phyloP scores from a whole-genome alignment of 1,284 basidiomycete species.

The Leccinum fallax region DNA sequence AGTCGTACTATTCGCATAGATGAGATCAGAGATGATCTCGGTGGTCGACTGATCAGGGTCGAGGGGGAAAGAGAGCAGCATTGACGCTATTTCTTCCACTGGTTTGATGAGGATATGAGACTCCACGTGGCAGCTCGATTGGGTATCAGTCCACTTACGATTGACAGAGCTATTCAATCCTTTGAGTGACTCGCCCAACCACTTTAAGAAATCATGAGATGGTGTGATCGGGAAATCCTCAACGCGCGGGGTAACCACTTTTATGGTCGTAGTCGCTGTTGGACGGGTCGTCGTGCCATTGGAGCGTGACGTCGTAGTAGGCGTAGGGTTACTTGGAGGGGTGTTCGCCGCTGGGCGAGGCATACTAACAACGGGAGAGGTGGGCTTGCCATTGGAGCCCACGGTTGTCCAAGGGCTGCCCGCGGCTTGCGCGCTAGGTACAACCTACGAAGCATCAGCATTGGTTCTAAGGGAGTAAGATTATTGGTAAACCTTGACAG shows the following conservation, averaged over 20 bases:
- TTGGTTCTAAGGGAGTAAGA: neutral
- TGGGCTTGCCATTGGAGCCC: conserved; percentile 72
- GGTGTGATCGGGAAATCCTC: conserved; percentile 69
- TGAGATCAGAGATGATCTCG: conserved; percentile 90
- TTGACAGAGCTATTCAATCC: conserved; percentile 84
- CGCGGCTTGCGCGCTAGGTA: conserved; percentile 22
- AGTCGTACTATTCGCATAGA: conserved; percentile 93
- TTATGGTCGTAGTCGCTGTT: conserved; percentile 35
- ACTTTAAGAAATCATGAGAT: conserved; percentile 89
- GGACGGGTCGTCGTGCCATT: conserved; percentile 43
- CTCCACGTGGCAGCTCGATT: conserved; percentile 6
- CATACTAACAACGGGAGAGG: conserved; percentile 33
- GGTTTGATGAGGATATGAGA: conserved; percentile 21
- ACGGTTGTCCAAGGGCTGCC: conserved; percentile 86
- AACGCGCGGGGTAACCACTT: conserved; percentile 46
- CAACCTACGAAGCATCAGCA: conserved; percentile 23
- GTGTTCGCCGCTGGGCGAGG: conserved; percentile 40
- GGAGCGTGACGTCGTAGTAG: conserved; percentile 33
- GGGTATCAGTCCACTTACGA: conserved; percentile 48
- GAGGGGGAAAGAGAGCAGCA: conserved; percentile 88
- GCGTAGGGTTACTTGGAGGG: conserved; percentile 21
- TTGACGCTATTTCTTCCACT: conserved; percentile 94
- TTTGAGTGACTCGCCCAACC: conserved; percentile 87
- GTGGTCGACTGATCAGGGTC: conserved; percentile 81
- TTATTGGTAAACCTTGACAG: conserved; percentile 59